These are phyloP conservation scores for Hypomyces rosellus DNA, from an alignment of 2,329 filamentous ascomycete species.

Conservation along the genomic window DNA sequence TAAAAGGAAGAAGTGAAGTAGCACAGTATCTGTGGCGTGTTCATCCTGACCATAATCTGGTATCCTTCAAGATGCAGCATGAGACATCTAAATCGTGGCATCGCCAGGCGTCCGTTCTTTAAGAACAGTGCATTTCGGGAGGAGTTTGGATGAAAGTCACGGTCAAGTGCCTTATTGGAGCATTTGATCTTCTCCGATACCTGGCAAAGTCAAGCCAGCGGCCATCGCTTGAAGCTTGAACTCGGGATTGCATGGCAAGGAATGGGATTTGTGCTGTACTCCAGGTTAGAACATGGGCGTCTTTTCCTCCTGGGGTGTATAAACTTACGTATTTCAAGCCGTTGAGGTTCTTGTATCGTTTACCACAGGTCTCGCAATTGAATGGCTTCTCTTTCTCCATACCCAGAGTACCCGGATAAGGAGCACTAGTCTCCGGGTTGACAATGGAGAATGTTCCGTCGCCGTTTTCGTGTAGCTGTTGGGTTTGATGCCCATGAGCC, in stretches of 20 bases:
- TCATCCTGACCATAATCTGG: background rate
- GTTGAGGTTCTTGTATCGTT: conserved; percentile 98
- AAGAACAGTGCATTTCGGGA: background rate
- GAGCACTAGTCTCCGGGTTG: conserved; percentile 87
- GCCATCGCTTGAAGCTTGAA: conserved; percentile 43
- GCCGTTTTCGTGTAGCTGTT: conserved; percentile 92
- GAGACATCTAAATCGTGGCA: background rate
- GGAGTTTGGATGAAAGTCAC: background rate
- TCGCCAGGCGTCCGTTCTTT: background rate
- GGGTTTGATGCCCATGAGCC: conserved; percentile 89
- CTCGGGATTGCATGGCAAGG: conserved; percentile 84
- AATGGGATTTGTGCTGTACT: conserved; percentile 66
- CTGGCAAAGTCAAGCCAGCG: conserved; percentile 37
- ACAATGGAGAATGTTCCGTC: conserved; percentile 98
- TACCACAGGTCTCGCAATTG: conserved; percentile 92
- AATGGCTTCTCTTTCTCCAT: conserved; percentile 99
- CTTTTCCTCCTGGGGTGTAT: background rate
- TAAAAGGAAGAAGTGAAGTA: background rate
- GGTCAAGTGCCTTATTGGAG: conserved; percentile 22
- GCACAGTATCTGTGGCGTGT: background rate
- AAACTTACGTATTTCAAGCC: conserved; percentile 82
- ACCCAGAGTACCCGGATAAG: conserved; percentile 92
- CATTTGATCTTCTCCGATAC: conserved; percentile 41
- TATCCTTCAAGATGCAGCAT: conserved; percentile 2
- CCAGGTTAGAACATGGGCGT: conserved; percentile 24